phyloP scores from a whole-genome alignment of 257 asterid species.

The Catharanthus roseus region DNA sequence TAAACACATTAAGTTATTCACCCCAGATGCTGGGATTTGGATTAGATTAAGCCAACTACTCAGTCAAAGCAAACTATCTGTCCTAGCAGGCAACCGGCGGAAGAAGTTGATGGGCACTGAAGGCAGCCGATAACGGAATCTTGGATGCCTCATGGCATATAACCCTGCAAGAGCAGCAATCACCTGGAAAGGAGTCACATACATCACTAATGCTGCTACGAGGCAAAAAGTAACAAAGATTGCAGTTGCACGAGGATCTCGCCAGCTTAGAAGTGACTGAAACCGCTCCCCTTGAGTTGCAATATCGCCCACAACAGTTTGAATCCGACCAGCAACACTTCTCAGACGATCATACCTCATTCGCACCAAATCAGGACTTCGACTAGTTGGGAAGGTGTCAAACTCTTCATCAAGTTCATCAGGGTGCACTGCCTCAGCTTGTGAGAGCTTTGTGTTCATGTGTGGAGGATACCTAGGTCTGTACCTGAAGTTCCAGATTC shows the following conservation, averaged over 20 bases:
- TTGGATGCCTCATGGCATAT: slow-evolving; percentile 82
- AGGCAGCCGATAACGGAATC: slow-evolving; percentile 73
- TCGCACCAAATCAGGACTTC: slow-evolving; percentile 65
- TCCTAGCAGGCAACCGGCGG: slow-evolving; percentile 39
- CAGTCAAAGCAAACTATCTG: slow-evolving; percentile 44
- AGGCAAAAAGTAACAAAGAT: slow-evolving; percentile 76
- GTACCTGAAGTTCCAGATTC: slow-evolving; percentile 76
- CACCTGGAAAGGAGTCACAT: slow-evolving; percentile 78
- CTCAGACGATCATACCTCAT: slow-evolving; percentile 85
- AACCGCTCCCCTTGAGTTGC: slow-evolving; percentile 79
- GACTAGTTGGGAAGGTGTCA: slow-evolving; percentile 70
- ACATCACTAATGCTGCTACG: slow-evolving; percentile 56
- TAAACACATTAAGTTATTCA: background rate
- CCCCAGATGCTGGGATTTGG: background rate
- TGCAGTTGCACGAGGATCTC: slow-evolving; percentile 88
- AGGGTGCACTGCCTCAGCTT: slow-evolving; percentile 70
- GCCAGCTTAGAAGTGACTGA: slow-evolving; percentile 74
- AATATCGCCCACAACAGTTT: slow-evolving; percentile 83
- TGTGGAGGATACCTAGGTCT: slow-evolving; percentile 91
- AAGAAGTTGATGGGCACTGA: slow-evolving; percentile 72
- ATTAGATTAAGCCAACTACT: slow-evolving; percentile 21
- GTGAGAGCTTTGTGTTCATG: slow-evolving; percentile 89
- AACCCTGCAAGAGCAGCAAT: slow-evolving; percentile 67
- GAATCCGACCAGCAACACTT: slow-evolving; percentile 80
- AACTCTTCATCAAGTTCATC: slow-evolving; percentile 86